Evolutionary conservation across 106 monocot genomes (phyloP).

Genomic region (Ottelia alismoides): DNA sequence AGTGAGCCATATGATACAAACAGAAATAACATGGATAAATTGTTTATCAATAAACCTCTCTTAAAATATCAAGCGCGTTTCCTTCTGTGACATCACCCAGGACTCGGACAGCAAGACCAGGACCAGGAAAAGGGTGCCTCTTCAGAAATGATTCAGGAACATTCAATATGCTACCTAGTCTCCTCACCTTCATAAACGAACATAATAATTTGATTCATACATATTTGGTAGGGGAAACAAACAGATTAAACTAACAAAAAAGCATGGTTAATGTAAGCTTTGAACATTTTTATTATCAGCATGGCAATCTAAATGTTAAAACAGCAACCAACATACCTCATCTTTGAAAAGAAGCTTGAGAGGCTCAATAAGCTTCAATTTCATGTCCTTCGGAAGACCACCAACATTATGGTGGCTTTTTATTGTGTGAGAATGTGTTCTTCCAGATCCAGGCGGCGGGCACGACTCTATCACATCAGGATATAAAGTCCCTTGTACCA

Average conservation of each 20-base stretch:
- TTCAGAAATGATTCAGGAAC: slow-evolving; percentile 86
- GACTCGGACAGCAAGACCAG: slow-evolving; percentile 93
- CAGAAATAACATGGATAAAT: too few relatives aligned
- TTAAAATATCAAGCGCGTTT: slow-evolving; percentile 78
- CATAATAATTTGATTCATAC: too few relatives aligned
- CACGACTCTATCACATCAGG: slow-evolving; percentile 99
- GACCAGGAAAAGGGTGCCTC: slow-evolving; percentile 97
- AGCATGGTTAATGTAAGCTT: too few relatives aligned
- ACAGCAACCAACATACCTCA: too few relatives aligned
- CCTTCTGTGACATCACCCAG: slow-evolving; percentile 93
- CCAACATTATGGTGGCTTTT: slow-evolving; percentile 99
- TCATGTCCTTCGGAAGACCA: slow-evolving; percentile 94
- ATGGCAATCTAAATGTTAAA: too few relatives aligned
- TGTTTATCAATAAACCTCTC: too few relatives aligned
- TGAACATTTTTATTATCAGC: too few relatives aligned
- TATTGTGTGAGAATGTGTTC: slow-evolving; percentile 88
- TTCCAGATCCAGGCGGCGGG: slow-evolving; percentile 94
- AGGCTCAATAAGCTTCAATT: slow-evolving; percentile 91
- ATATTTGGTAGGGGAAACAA: too few relatives aligned
- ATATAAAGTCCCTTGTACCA: slow-evolving; percentile 95
- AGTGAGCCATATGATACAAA: too few relatives aligned
- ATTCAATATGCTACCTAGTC: slow-evolving; percentile 72
- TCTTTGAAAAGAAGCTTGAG: slow-evolving; percentile 97
- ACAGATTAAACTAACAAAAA: too few relatives aligned
- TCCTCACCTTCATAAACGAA: too few relatives aligned